phyloP scores from a whole-genome alignment of 2,329 filamentous ascomycete species.

The Cladosporium sp. region DNA sequence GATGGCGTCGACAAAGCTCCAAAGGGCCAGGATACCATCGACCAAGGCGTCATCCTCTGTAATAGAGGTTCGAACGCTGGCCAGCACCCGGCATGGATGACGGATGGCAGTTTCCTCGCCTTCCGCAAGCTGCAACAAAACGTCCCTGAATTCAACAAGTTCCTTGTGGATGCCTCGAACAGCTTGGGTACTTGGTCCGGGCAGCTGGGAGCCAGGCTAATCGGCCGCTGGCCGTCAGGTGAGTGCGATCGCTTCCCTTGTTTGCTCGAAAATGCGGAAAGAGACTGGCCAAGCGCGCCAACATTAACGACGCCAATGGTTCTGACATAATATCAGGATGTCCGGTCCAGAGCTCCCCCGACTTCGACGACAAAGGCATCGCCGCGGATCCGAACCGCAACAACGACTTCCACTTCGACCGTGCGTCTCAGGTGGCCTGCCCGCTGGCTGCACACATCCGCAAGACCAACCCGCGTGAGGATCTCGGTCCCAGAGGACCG shows the following conservation, averaged over 20 bases:
- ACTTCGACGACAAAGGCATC: slow-evolving; percentile 28
- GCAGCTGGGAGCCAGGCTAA: slow-evolving; percentile 38
- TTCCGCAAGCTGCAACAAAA: slow-evolving; percentile 42
- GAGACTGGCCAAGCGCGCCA: background rate
- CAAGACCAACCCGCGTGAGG: slow-evolving; percentile 41
- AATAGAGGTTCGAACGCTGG: slow-evolving; percentile 29
- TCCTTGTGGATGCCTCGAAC: slow-evolving; percentile 31
- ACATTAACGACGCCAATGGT: background rate
- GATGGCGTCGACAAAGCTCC: slow-evolving; percentile 25
- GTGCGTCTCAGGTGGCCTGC: slow-evolving; percentile 32
- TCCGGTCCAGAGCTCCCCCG: slow-evolving; percentile 16
- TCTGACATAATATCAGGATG: slow-evolving; percentile 13
- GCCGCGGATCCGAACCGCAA: slow-evolving; percentile 24
- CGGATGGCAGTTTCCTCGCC: slow-evolving; percentile 41
- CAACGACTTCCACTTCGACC: slow-evolving; percentile 36
- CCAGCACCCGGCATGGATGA: slow-evolving; percentile 33
- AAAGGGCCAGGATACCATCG: slow-evolving; percentile 29
- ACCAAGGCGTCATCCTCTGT: slow-evolving; percentile 33
- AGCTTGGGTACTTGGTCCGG: slow-evolving; percentile 25
- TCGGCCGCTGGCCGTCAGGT: slow-evolving; percentile 40
- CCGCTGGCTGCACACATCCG: slow-evolving; percentile 44
- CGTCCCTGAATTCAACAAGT: slow-evolving; percentile 41
- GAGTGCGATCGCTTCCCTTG: background rate
- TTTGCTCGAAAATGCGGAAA: background rate
- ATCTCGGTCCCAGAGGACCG: slow-evolving; percentile 20